Conservation (phyloP, 257 asterid species). For the Przewalskia tangutica region DNA sequence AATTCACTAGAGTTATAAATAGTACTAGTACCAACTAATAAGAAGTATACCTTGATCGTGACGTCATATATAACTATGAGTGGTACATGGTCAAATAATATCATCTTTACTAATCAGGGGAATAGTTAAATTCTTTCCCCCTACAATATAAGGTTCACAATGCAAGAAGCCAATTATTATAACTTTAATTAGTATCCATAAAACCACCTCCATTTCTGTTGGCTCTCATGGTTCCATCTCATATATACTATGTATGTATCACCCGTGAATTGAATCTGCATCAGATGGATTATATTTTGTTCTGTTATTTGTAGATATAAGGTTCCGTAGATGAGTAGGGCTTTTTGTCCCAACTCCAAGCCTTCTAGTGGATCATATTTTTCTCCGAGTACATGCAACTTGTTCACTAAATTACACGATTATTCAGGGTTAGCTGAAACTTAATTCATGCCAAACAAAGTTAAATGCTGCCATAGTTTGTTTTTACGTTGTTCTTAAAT, state of each 20-base stretch:
- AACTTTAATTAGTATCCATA: not conserved
- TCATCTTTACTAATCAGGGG: too few species aligned
- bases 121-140: too few species aligned
- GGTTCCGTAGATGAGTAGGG: not conserved
- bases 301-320: not conserved
- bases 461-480: not conserved
- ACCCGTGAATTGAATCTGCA: constrained; percentile 3
- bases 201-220: not conserved
- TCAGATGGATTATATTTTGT: not conserved
- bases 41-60: too few species aligned
- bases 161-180: not conserved
- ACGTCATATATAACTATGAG: too few species aligned
- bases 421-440: not conserved
- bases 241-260: not conserved
- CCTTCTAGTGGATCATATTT: not conserved
- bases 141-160: not conserved
- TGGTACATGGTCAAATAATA: too few species aligned
- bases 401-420: not conserved
- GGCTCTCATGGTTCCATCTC: not conserved
- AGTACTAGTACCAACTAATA: too few species aligned
- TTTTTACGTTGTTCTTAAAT: not conserved
- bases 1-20: too few species aligned
- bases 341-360: not conserved
- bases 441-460: not conserved
- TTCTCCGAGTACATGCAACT: not conserved